Conservation (phyloP, 345 rosid species). For the Euclidium syriacum region DNA sequence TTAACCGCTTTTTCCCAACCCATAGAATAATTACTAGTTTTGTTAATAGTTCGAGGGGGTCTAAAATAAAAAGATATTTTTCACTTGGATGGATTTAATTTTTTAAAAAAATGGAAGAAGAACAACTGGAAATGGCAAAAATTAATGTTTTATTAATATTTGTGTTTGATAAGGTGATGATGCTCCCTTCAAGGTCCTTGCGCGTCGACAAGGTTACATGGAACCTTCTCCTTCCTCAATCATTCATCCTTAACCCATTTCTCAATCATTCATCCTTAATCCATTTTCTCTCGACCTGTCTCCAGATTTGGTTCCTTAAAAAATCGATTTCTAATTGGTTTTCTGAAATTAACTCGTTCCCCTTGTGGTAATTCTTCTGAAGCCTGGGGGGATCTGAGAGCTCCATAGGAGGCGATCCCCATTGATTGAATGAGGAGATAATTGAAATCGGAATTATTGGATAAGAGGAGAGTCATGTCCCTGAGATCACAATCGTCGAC, state of each 20-base stretch:
- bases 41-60: too few species aligned
- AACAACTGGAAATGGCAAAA: constrained; percentile 2
- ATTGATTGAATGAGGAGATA: background rate
- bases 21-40: too few species aligned
- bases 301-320: background rate
- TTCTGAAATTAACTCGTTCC: background rate
- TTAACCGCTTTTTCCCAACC: too few species aligned
- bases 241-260: background rate
- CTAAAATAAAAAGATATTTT: too few species aligned
- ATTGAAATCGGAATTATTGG: background rate
- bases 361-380: background rate
- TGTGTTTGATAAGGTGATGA: constrained; percentile 1
- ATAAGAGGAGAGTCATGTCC: constrained; percentile 7
- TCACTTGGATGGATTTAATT: too few species aligned
- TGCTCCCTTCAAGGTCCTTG: constrained; percentile 1
- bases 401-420: background rate
- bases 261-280: too few species aligned
- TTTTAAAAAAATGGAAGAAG: background rate
- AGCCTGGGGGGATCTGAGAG: too few species aligned
- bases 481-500: background rate
- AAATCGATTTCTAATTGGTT: background rate
- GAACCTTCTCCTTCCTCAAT: constrained; percentile 10
- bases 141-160: background rate
- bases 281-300: background rate
- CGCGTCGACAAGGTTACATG: background rate